These are phyloP conservation scores for Cryptosporidium muris DNA, from an alignment of 169 alveolate species.

Conservation along the genomic window DNA sequence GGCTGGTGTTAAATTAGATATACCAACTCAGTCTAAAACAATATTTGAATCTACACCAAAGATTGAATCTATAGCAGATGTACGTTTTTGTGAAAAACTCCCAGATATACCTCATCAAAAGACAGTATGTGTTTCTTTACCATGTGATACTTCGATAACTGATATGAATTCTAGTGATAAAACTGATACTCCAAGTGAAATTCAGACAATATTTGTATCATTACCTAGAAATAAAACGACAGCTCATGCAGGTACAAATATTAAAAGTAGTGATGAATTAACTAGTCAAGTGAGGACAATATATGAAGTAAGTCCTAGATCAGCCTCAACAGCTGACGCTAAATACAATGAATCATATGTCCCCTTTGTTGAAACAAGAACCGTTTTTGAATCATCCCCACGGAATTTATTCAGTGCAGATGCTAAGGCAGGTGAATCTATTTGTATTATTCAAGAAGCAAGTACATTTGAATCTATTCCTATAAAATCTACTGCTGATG, in stretches of 20 bases:
- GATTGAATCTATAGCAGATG: not conserved
- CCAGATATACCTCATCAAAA: constrained; percentile 3
- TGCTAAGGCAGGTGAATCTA: constrained; percentile 15
- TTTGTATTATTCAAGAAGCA: constrained; percentile 15
- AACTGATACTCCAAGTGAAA: not conserved
- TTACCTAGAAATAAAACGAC: not conserved
- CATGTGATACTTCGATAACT: constrained; percentile 2
- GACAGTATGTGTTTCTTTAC: constrained; percentile 26
- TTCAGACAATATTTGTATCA: constrained; percentile 32
- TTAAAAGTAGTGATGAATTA: not conserved
- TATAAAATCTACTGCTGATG: constrained; percentile 59
- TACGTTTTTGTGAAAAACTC: constrained; percentile 9
- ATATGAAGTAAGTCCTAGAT: constrained; percentile 26
- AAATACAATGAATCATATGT: not conserved
- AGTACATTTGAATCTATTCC: constrained; percentile 45
- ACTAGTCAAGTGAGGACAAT: constrained; percentile 2
- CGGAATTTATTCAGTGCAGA: constrained; percentile 11
- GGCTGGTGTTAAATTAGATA: constrained; percentile 37
- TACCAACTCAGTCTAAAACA: not conserved
- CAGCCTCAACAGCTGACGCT: constrained; percentile 18
- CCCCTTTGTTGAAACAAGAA: not conserved
- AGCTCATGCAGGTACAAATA: constrained; percentile 14
- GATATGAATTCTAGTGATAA: constrained; percentile 13
- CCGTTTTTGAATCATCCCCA: constrained; percentile 49
- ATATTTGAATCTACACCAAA: constrained; percentile 38